Percentiles rank a stretch among this genome's conserved stretches.
Conservation (phyloP, 2,329 filamentous ascomycete species). For the Claviceps sp. region DNA sequence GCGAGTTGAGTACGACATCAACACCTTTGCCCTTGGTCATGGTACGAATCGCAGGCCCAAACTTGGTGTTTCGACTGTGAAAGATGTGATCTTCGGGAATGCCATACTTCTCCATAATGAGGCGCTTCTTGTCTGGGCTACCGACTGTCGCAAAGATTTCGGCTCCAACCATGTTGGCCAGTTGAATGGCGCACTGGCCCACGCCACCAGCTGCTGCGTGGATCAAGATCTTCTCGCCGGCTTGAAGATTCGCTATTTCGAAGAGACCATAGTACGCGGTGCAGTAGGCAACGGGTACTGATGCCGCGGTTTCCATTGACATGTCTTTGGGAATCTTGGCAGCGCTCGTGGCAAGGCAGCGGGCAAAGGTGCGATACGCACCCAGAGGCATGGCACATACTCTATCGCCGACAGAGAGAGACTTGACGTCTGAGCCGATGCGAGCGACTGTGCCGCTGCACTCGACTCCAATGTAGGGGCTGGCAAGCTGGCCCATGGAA, state of each 20-base stretch:
- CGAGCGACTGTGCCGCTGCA: conserved; percentile 25
- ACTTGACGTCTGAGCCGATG: conserved; percentile 47
- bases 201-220: conserved; percentile 25
- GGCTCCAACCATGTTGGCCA: conserved; percentile 24
- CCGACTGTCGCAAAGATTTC: conserved; percentile 30
- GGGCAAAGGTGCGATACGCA: conserved; percentile 20
- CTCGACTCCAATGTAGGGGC: conserved; percentile 25
- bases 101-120: conserved; percentile 23
- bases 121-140: conserved; percentile 20
- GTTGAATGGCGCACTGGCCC: conserved; percentile 25
- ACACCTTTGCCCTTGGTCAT: conserved; percentile 39
- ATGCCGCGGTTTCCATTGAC: conserved; percentile 24
- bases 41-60: conserved; percentile 11
- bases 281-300: conserved; percentile 25
- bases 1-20: conserved; percentile 51
- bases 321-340: conserved; percentile 25
- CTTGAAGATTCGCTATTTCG: conserved; percentile 22
- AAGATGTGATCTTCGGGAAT: conserved; percentile 21
- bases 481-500: conserved; percentile 24
- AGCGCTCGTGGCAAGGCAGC: conserved; percentile 19
- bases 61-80: conserved; percentile 13
- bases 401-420: conserved; percentile 56
- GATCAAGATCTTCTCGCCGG: conserved; percentile 26
- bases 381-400: conserved; percentile 41
- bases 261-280: conserved; percentile 29